phyloP scores from a whole-genome alignment of 1,139 yeast species.

The Suhomyces taliae region DNA sequence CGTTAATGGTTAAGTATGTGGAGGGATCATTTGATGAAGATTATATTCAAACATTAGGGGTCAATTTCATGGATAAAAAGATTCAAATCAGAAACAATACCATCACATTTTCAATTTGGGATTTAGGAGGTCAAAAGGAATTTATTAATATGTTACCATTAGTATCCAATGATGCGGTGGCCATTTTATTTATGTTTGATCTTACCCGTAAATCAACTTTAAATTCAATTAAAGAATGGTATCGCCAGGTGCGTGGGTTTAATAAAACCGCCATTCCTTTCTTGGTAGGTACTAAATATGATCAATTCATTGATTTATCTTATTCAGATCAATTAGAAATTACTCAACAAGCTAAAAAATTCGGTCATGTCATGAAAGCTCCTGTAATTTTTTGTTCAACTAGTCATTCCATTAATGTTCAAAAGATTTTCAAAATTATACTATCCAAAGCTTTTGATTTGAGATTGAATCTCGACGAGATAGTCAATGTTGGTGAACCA shows the following conservation, averaged over 20 bases:
- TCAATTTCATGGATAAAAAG: slow-evolving; percentile 90
- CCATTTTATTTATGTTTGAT: slow-evolving; percentile 90
- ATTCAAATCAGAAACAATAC: slow-evolving; percentile 86
- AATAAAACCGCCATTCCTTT: slow-evolving; percentile 92
- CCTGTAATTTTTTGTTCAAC: slow-evolving; percentile 91
- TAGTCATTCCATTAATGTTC: slow-evolving; percentile 89
- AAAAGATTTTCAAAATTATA: slow-evolving; percentile 89
- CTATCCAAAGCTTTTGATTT: slow-evolving; percentile 91
- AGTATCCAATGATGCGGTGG: slow-evolving; percentile 92
- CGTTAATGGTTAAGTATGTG: slow-evolving; percentile 94
- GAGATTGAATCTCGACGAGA: slow-evolving; percentile 80
- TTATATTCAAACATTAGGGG: slow-evolving; percentile 92
- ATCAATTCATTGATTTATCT: slow-evolving; percentile 77
- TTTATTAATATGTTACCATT: slow-evolving; percentile 95
- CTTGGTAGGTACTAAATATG: slow-evolving; percentile 92
- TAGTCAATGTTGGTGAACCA: slow-evolving; percentile 84
- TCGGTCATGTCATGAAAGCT: slow-evolving; percentile 90
- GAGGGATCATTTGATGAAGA: slow-evolving; percentile 92
- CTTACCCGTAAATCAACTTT: slow-evolving; percentile 83
- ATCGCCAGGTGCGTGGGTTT: slow-evolving; percentile 86
- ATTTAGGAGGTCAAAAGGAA: slow-evolving; percentile 94
- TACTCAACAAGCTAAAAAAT: slow-evolving; percentile 81
- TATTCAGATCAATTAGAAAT: slow-evolving; percentile 82
- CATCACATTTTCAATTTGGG: slow-evolving; percentile 93
- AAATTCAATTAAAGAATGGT: slow-evolving; percentile 92